Conservation (phyloP, 2,329 filamentous ascomycete genomes). For the Ophiobolus disseminans region DNA sequence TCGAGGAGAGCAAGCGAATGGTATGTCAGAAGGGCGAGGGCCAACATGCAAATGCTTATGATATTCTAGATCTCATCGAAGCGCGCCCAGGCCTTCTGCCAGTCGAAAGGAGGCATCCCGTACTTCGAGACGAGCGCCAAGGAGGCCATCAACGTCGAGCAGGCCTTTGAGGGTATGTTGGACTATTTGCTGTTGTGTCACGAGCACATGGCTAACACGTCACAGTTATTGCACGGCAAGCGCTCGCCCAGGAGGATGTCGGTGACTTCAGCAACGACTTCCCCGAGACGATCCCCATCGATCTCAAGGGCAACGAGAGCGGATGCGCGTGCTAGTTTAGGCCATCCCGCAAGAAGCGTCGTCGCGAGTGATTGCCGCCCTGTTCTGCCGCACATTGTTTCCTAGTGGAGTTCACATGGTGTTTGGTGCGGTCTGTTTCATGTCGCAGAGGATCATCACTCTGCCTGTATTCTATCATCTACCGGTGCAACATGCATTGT, state of each 20-base stretch:
- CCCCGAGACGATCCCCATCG: constrained; percentile 97
- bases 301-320: constrained; percentile 91
- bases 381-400: constrained; percentile 1
- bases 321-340: constrained; percentile 80
- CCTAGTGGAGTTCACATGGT: constrained; percentile 31
- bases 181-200: no score
- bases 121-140: constrained; percentile 99
- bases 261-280: constrained; percentile 98
- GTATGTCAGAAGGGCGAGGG: constrained; percentile 55
- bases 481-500: constrained; percentile 12
- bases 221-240: constrained; percentile 92
- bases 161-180: constrained; percentile 70
- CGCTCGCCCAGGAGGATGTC: constrained; percentile 93
- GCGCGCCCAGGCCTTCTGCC: constrained; percentile 95
- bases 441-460: constrained; percentile 12
- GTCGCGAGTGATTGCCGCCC: constrained; percentile 1
- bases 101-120: constrained; percentile 95
- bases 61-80: constrained; percentile 82
- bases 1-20: constrained; percentile 96
- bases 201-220: background rate
- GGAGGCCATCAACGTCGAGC: constrained; percentile 97
- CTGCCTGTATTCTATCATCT: constrained; percentile 21
- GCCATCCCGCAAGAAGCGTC: constrained; percentile 10
- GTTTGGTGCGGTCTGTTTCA: constrained; percentile 36
- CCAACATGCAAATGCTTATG: constrained; percentile 15